Conservation (phyloP, 78 protist genomes). For the Dictyostelium purpureum region DNA sequence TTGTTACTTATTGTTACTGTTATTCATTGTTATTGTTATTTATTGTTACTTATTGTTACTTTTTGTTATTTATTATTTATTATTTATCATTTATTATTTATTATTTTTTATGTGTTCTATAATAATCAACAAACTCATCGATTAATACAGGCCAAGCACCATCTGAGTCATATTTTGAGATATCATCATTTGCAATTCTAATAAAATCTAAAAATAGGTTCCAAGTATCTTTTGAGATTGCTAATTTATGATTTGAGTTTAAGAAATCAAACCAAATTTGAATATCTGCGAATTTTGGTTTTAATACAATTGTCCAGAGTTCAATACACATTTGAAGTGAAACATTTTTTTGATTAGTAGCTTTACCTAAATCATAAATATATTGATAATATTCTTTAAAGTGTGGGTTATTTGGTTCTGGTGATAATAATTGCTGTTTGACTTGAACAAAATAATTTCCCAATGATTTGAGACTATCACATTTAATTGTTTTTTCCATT, state of each 20-base stretch:
- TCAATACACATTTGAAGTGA: slow-evolving; percentile 41
- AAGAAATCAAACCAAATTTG: slow-evolving; percentile 47
- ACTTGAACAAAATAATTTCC: neutral
- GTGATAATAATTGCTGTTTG: neutral
- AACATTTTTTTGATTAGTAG: slow-evolving; percentile 35
- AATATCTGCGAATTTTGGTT: neutral
- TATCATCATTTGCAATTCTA: slow-evolving; percentile 60
- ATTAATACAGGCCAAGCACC: slow-evolving; percentile 76
- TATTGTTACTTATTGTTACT: no score
- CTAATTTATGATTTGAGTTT: slow-evolving; percentile 35
- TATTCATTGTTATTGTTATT: no score
- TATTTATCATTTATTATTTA: no score
- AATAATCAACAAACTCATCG: slow-evolving; percentile 47
- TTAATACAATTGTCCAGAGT: slow-evolving; percentile 39
- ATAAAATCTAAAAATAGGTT: slow-evolving; percentile 36
- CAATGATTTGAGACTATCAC: slow-evolving; percentile 10
- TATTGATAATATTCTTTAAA: slow-evolving; percentile 46
- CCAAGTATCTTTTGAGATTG: slow-evolving; percentile 62
- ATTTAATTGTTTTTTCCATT: neutral
- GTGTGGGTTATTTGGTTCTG: neutral
- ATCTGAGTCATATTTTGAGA: slow-evolving; percentile 57
- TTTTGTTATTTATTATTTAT: no score
- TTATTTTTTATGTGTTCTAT: neutral
- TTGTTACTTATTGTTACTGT: no score
- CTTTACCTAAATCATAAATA: slow-evolving; percentile 40